Percentiles rank a stretch among this genome's conserved stretches.
Evolutionary conservation across 441 rosid genomes (phyloP).

Genomic region (Pelargonium citronellum): DNA sequence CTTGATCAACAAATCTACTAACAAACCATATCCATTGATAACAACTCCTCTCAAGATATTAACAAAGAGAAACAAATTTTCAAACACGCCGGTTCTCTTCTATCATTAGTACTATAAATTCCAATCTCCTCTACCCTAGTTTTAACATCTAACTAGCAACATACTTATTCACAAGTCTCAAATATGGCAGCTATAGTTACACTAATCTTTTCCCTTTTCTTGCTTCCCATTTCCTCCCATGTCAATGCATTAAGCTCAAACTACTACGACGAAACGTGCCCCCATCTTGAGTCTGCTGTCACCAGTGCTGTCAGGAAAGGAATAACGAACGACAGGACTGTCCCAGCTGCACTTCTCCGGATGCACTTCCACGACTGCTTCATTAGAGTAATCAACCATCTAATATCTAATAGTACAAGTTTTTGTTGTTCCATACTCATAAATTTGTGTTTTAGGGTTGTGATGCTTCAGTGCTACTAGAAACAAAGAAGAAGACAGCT

Average conservation of each 20-base stretch:
- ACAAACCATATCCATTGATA: background rate
- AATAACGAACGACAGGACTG: constrained; percentile 35
- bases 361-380: constrained; percentile 64
- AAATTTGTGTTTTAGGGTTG: constrained; percentile 36
- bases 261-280: constrained; percentile 45
- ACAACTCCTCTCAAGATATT: background rate
- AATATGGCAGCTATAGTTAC: background rate
- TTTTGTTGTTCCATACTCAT: background rate
- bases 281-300: constrained; percentile 31
- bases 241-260: constrained; percentile 35
- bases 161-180: background rate
- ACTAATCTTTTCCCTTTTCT: constrained; percentile 12
- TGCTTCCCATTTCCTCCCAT: constrained; percentile 22
- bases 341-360: constrained; percentile 53
- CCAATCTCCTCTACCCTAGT: background rate
- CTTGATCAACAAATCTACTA: constrained; percentile 5
- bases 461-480: constrained; percentile 52
- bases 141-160: background rate
- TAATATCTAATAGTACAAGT: constrained; percentile 6
- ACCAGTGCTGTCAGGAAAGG: constrained; percentile 33
- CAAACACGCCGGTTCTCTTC: background rate
- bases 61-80: no score
- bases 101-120: background rate
- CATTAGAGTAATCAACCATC: constrained; percentile 30
- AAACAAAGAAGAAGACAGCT: constrained; percentile 40